Evolutionary conservation across 2,329 filamentous ascomycete species (phyloP).

Genomic region (Penicillium frequentans): DNA sequence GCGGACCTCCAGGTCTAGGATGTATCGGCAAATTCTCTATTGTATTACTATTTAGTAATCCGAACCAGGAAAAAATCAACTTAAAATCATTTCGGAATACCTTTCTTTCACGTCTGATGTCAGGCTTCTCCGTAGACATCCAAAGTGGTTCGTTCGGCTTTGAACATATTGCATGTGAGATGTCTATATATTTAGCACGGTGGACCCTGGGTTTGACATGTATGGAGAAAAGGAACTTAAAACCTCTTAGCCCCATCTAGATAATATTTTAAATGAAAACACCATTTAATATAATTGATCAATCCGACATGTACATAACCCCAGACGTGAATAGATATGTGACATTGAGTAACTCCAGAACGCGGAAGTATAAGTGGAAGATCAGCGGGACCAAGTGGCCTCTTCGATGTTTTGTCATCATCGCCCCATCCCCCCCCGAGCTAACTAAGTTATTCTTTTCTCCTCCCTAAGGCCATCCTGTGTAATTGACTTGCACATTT

Average conservation of each 20-base stretch:
- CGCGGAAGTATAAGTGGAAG: not conserved
- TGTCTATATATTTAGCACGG: not conserved
- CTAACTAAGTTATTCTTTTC: not conserved
- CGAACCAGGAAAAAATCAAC: constrained; percentile 9
- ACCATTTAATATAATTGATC: not conserved
- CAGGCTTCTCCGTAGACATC: too few species aligned
- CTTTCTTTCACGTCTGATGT: too few species aligned
- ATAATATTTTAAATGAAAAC: too few species aligned
- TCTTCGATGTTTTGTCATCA: constrained; percentile 32
- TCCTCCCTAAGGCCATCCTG: not conserved
- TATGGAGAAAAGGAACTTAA: not conserved
- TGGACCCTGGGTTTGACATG: not conserved
- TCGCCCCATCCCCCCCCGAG: not conserved
- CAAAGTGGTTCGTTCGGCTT: too few species aligned
- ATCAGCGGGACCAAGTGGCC: constrained; percentile 32
- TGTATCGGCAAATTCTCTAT: constrained; percentile 13
- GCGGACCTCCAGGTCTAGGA: constrained; percentile 1
- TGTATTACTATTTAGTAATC: constrained; percentile 29
- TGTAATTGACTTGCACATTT: not conserved
- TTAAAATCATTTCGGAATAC: not conserved
- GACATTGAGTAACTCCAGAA: not conserved
- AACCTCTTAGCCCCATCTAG: not conserved
- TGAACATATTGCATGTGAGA: not conserved
- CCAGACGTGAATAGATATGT: not conserved
- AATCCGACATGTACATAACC: not conserved